Evolutionary conservation across 306 rosid genomes (phyloP).

Genomic region (Gillenia trifoliata): DNA sequence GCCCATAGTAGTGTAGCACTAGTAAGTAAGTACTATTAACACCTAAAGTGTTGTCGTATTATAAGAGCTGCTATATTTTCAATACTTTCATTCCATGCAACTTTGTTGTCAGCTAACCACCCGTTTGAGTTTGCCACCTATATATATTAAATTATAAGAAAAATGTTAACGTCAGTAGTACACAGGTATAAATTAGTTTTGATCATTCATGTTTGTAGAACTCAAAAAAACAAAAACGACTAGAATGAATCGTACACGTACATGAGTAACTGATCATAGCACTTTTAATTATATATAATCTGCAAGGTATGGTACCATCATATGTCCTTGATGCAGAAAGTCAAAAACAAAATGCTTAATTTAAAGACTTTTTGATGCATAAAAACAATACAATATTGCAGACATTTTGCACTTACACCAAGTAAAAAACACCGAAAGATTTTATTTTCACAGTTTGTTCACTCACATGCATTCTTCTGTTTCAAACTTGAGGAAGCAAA

Average conservation of each 20-base stretch:
- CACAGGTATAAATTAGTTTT: no score
- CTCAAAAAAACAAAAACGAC: neutral
- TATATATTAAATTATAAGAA: neutral
- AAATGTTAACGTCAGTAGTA: neutral
- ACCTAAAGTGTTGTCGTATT: neutral
- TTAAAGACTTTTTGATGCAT: neutral
- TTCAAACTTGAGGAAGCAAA: neutral
- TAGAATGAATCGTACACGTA: no score
- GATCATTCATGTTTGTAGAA: no score
- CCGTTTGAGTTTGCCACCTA: neutral
- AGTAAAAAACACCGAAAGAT: conserved; percentile 11
- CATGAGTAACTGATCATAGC: no score
- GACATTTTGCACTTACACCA: neutral
- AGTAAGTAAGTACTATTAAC: neutral
- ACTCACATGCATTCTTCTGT: conserved; percentile 11
- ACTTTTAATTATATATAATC: neutral
- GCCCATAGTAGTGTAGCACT: no score
- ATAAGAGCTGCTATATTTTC: neutral
- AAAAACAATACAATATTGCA: neutral
- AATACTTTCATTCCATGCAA: neutral
- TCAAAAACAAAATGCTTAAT: neutral
- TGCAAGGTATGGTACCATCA: neutral
- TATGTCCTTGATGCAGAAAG: conserved; percentile 9
- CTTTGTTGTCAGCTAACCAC: conserved; percentile 1
- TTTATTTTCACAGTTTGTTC: neutral